Percentiles rank a stretch among this genome's conserved stretches.
phyloP scores from a whole-genome alignment of 2,329 filamentous ascomycete genomes.

The Herpotrichia juniperi region DNA sequence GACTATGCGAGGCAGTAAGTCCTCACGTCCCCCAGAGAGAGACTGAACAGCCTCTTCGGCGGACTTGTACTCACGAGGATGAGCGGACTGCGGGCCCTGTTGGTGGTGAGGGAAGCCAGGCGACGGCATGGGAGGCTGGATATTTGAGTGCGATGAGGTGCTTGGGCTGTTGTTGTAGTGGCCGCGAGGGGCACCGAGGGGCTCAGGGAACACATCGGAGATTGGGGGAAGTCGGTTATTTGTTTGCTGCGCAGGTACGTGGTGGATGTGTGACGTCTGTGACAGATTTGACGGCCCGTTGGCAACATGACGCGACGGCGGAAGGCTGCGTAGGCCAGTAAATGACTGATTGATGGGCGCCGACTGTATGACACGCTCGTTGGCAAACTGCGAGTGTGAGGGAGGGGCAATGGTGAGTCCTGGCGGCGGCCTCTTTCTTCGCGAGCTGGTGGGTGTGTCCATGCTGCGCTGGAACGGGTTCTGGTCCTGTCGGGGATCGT shows the following conservation, averaged over 20 bases:
- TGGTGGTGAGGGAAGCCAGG: slow-evolving; percentile 71
- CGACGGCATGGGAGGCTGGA: slow-evolving; percentile 74
- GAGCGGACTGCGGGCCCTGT: slow-evolving; percentile 59
- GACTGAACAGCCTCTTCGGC: slow-evolving; percentile 95
- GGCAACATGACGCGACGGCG: slow-evolving; percentile 75
- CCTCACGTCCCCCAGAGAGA: slow-evolving; percentile 87
- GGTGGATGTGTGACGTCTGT: slow-evolving; percentile 88
- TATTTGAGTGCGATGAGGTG: slow-evolving; percentile 68
- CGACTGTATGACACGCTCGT: slow-evolving; percentile 95
- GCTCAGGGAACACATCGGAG: slow-evolving; percentile 89
- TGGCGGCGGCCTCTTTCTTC: slow-evolving; percentile 79
- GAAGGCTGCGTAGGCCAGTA: slow-evolving; percentile 76
- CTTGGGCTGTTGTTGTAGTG: slow-evolving; percentile 67
- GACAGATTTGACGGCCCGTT: slow-evolving; percentile 84
- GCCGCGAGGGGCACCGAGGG: slow-evolving; percentile 58
- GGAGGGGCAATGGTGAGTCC: slow-evolving; percentile 95
- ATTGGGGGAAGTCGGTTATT: slow-evolving; percentile 92
- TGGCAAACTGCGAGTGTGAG: slow-evolving; percentile 87
- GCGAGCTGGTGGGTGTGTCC: slow-evolving; percentile 75
- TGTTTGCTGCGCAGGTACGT: slow-evolving; percentile 85
- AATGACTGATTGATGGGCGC: slow-evolving; percentile 95
- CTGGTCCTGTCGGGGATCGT: slow-evolving; percentile 38
- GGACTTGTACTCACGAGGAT: slow-evolving; percentile 87
- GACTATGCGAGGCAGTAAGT: slow-evolving; percentile 89
- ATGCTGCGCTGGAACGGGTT: slow-evolving; percentile 51